These are phyloP conservation scores for Carpinus viminea DNA, from an alignment of 306 rosid genomes.

Conservation along the genomic window DNA sequence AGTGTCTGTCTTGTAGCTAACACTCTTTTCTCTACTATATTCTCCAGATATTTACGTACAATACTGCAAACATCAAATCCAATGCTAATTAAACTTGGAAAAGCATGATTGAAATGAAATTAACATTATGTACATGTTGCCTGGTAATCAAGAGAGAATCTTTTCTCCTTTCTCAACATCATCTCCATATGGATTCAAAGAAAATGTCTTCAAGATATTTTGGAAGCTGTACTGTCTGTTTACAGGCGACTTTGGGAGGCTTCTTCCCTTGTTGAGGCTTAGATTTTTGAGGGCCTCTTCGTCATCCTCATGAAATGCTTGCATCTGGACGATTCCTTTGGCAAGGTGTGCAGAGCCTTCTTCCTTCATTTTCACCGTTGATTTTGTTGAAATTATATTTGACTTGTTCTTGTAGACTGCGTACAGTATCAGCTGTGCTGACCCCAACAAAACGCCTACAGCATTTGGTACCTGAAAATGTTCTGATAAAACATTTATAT, in stretches of 20 bases:
- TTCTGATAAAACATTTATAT: not conserved
- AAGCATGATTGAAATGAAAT: too few relatives aligned
- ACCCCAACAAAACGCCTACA: slow-evolving; percentile 45
- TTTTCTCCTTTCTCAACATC: slow-evolving; percentile 8
- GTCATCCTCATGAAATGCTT: not conserved
- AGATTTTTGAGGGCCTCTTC: slow-evolving; percentile 12
- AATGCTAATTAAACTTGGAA: too few relatives aligned
- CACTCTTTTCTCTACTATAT: too few relatives aligned
- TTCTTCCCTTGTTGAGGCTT: slow-evolving; percentile 29
- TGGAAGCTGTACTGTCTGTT: slow-evolving; percentile 18
- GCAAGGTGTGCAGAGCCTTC: slow-evolving; percentile 6
- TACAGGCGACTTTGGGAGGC: slow-evolving; percentile 44
- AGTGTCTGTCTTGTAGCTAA: too few relatives aligned
- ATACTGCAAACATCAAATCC: too few relatives aligned
- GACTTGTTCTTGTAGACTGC: slow-evolving; percentile 35
- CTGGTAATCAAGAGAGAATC: not conserved
- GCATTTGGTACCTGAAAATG: slow-evolving; percentile 45
- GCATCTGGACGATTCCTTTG: not conserved
- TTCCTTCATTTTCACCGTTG: slow-evolving; percentile 21
- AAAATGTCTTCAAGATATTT: slow-evolving; percentile 38
- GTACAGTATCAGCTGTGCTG: slow-evolving; percentile 36
- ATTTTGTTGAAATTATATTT: slow-evolving; percentile 6
- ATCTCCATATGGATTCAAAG: slow-evolving; percentile 29
- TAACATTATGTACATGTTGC: too few relatives aligned
- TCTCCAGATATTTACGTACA: too few relatives aligned